phyloP scores from a whole-genome alignment of 108 stramenopile genomes.

The Nitzschia sp. region DNA sequence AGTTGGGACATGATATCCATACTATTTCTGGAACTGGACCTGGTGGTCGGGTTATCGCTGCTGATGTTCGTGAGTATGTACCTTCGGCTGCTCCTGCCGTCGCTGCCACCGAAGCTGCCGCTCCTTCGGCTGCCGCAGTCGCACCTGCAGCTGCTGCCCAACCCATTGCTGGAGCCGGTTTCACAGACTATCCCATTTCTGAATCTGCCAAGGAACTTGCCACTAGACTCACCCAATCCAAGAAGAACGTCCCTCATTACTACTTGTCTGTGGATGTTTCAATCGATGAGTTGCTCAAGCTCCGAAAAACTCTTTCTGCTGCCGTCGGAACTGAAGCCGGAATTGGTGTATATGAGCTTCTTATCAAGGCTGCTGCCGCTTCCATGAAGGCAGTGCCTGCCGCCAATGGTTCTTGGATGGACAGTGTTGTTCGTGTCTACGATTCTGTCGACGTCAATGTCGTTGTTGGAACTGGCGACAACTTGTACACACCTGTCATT shows the following conservation, averaged over 20 bases:
- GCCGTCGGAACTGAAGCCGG: constrained; percentile 58
- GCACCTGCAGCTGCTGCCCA: constrained; percentile 45
- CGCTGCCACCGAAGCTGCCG: constrained; percentile 25
- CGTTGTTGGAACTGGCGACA: constrained; percentile 97
- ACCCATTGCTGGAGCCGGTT: constrained; percentile 36
- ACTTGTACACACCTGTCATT: constrained; percentile 84
- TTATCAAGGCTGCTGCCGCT: constrained; percentile 94
- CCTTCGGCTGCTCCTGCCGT: constrained; percentile 35
- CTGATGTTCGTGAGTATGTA: constrained; percentile 86
- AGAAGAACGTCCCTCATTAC: constrained; percentile 95
- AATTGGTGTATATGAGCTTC: constrained; percentile 95
- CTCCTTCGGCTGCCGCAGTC: constrained; percentile 44
- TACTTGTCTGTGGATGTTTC: constrained; percentile 89
- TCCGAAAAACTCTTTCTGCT: constrained; percentile 76
- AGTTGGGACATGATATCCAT: constrained; percentile 77
- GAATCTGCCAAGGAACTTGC: constrained; percentile 94
- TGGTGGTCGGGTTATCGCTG: constrained; percentile 92
- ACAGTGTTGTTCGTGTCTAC: constrained; percentile 55
- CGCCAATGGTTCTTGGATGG: constrained; percentile 79
- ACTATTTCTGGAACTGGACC: constrained; percentile 87
- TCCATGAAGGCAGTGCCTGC: constrained; percentile 96
- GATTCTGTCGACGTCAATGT: constrained; percentile 92
- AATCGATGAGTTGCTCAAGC: constrained; percentile 79
- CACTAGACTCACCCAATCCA: constrained; percentile 92
- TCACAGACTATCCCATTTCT: constrained; percentile 54